Evolutionary conservation across 108 stramenopile species (phyloP).

Genomic region (Fragilariopsis cylindrus): DNA sequence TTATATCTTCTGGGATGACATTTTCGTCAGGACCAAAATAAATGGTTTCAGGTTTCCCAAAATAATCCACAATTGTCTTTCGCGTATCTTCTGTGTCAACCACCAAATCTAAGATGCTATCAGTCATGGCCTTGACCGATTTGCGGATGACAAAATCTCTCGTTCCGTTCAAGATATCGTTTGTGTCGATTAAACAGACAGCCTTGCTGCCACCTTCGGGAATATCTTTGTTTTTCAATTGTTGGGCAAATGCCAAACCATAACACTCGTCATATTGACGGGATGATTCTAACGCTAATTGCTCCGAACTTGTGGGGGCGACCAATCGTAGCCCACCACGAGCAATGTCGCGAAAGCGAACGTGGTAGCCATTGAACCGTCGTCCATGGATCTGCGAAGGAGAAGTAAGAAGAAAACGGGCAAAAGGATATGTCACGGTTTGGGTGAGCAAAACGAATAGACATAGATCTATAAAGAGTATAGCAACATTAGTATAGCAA

Average conservation of each 20-base stretch:
- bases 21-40: constrained; percentile 99
- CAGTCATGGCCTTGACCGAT: constrained; percentile 93
- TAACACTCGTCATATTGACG: constrained; percentile 96
- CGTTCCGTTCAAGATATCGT: constrained; percentile 51
- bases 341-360: constrained; percentile 96
- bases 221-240: constrained; percentile 98
- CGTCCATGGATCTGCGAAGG: constrained; percentile 72
- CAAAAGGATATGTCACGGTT: too few species aligned
- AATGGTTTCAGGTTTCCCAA: constrained; percentile 89
- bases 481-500: too few species aligned
- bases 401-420: too few species aligned
- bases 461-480: too few species aligned
- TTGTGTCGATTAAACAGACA: constrained; percentile 88
- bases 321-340: constrained; percentile 96
- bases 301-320: constrained; percentile 88
- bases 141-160: constrained; percentile 89
- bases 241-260: constrained; percentile 91
- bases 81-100: constrained; percentile 90
- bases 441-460: too few species aligned
- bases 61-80: constrained; percentile 82
- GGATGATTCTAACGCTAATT: constrained; percentile 88
- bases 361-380: constrained; percentile 97
- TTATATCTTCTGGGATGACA: constrained; percentile 94
- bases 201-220: constrained; percentile 99
- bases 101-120: constrained; percentile 94